Base-by-base conservation (phyloP, 306 rosid species). In the Cucurbita maxima region DNA sequence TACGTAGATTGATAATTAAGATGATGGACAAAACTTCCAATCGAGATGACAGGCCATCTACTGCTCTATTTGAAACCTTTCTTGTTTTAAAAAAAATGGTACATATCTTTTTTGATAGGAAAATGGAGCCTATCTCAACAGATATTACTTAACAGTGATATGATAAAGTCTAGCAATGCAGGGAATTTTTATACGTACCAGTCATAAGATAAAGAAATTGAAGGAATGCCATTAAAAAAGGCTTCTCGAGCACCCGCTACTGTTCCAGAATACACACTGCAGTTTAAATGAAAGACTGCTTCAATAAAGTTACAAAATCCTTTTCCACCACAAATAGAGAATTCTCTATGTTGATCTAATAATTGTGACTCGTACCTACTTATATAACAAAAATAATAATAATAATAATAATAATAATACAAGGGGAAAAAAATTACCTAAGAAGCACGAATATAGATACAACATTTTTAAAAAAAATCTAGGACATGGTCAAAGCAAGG, bases 191-290 rank as follows among this genome's bases (percentile, higher is more conserved):
- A 30, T 56, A 67, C 79, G 43, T 86, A 89, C 96, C 97, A 91
- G 48, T 89, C 90, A 60, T 88, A 91, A 40, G 96, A 95, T 76
- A 91, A 48, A 79, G 96, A 86, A 72, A 91, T 68, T 74, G 97
- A 83, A 81, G 97, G 97, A 59, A 95, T 71, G 76, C 83, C 90
- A 53, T 84, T 79, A 60, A 91, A 82, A 77, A 86, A 89, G 43
- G 97, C 97, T 86, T 91, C 97, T n/a, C 96, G 91, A 82, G 97
- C 96, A 81, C 97, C 99, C 72, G 90, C 99, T 18, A 94, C 97
- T 8, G 96, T 94, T 75, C 99, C 96, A 47, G 96, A 91, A 83
- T 85, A 89, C 70, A 85, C 77, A 30, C 99, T 94, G 85, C 83
- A 84, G 16, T 76, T 72, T 10, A 38, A 75, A 76, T 13, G 76